Percentiles rank a stretch among this genome's conserved stretches.
Evolutionary conservation across 2,329 filamentous ascomycete species (phyloP).

Genomic region (Apiospora aurea): DNA sequence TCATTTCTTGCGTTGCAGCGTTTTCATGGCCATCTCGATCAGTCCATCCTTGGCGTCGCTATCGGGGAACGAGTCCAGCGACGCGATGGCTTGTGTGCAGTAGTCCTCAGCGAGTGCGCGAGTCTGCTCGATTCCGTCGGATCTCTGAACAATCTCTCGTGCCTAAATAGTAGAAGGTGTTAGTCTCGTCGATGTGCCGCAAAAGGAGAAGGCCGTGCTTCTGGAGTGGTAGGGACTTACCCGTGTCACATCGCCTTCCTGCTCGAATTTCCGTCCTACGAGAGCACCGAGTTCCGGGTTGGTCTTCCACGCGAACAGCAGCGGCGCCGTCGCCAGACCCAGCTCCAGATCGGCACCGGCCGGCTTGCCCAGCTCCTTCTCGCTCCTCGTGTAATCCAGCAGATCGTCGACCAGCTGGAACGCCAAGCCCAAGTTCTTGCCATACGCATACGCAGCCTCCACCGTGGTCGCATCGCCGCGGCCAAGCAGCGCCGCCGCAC

Average conservation of each 20-base stretch:
- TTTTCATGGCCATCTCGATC: constrained; percentile 92
- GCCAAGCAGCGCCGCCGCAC: constrained; percentile 86
- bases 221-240: constrained; percentile 59
- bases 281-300: constrained; percentile 83
- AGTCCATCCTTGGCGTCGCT: constrained; percentile 93
- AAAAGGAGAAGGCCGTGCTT: not conserved
- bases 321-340: constrained; percentile 89
- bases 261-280: constrained; percentile 88
- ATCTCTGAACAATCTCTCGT: constrained; percentile 81
- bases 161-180: constrained; percentile 63
- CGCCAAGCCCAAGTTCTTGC: constrained; percentile 90
- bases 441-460: constrained; percentile 90
- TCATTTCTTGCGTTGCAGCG: constrained; percentile 86
- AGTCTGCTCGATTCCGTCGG: constrained; percentile 91
- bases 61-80: constrained; percentile 87
- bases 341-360: constrained; percentile 93
- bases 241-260: constrained; percentile 82
- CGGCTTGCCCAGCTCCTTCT: constrained; percentile 88
- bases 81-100: constrained; percentile 82
- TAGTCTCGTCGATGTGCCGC: constrained; percentile 15
- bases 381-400: constrained; percentile 92
- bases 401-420: constrained; percentile 99
- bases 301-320: constrained; percentile 95
- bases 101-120: constrained; percentile 90
- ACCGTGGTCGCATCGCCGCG: constrained; percentile 79